Percentiles rank a stretch among this genome's conserved stretches.
phyloP scores from a whole-genome alignment of 1,139 yeast species.

The Wickerhamomyces sp. region DNA sequence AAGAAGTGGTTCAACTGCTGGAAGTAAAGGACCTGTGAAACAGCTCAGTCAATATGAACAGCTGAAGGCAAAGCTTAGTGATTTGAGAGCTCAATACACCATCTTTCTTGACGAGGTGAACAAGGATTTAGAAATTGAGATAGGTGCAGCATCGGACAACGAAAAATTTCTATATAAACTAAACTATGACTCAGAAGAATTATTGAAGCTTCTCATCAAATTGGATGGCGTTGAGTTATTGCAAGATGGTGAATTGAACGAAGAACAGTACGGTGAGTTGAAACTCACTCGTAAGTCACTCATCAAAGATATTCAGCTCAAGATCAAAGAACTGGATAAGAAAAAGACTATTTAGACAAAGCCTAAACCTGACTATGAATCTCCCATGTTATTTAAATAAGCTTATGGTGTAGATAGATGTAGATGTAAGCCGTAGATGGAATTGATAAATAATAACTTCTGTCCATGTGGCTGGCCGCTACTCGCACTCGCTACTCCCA shows the following conservation, averaged over 20 bases:
- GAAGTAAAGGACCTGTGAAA: neutral
- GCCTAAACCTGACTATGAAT: neutral
- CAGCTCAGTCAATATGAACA: neutral
- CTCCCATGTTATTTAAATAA: too few relatives aligned
- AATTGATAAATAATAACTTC: too few relatives aligned
- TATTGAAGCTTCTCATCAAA: slow-evolving; percentile 60
- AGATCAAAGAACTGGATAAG: slow-evolving; percentile 54
- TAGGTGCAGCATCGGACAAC: neutral
- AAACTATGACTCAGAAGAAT: slow-evolving; percentile 60
- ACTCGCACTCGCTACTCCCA: too few relatives aligned
- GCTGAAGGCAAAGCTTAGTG: slow-evolving; percentile 1
- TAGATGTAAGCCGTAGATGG: too few relatives aligned
- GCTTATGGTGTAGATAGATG: too few relatives aligned
- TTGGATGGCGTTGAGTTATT: slow-evolving; percentile 60
- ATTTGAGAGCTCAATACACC: slow-evolving; percentile 3
- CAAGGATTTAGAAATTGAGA: neutral
- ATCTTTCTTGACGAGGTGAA: slow-evolving; percentile 3
- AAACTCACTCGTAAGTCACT: slow-evolving; percentile 56
- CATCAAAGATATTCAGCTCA: slow-evolving; percentile 56
- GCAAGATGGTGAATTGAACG: slow-evolving; percentile 26
- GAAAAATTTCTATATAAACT: slow-evolving; percentile 37
- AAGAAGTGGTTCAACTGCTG: neutral
- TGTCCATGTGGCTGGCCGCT: too few relatives aligned
- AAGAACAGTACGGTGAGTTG: slow-evolving; percentile 39
- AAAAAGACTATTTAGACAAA: slow-evolving; percentile 31